Base-by-base conservation (phyloP, 306 rosid genomes). In the Quercus suber region DNA sequence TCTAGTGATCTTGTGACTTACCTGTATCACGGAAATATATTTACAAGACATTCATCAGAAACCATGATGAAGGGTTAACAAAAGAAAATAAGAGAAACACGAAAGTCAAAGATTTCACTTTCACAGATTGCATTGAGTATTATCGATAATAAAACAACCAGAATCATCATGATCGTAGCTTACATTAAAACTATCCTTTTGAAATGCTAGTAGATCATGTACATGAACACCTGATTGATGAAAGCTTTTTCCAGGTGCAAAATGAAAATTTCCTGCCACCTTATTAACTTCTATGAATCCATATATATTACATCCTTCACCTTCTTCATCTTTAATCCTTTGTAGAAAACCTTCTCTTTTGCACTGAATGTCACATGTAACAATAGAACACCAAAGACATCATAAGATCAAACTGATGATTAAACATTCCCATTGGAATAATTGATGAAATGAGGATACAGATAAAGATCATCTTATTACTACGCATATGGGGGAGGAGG, bases 221-320 rank as follows among this genome's bases (percentile, higher is more conserved):
- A 96, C 93, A 59, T 91, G 99, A 60, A 89, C 94, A 71, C 92
- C 93, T 69, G 98, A 90, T 84, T 96, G 98, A 80, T 96, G 98
- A 84, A 96, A 96, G 83, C 99, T 96, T 89, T 96, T 96, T 80
- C 98, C 99, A 72, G 96, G 97, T 71, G 98, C 98, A 88, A 96
- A 93, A 83, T 96, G 99, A 75, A 96, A 96, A 87, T 93, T 96
- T 73, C 99, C 98, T 7, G 98, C 99, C 58, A 96, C 98, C 86
- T 96, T 96, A 82, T 96, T 96, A 74, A 95, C 97, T 87, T 95
- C 97, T 87, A 95, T 83, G 84, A 91, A 93, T 15, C 99, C 99
- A 87, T 95, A 93, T 9, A 93, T 83, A 84, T 95, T 96, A 81
- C 98, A 96, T 23, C 98, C 99, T 89, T 96, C 99, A 33, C 99